Evolutionary conservation across 164 flowering plant species (phyloP), one percentile per base, ranked within the genome.

Genomic region (Litsea cubeba): DNA sequence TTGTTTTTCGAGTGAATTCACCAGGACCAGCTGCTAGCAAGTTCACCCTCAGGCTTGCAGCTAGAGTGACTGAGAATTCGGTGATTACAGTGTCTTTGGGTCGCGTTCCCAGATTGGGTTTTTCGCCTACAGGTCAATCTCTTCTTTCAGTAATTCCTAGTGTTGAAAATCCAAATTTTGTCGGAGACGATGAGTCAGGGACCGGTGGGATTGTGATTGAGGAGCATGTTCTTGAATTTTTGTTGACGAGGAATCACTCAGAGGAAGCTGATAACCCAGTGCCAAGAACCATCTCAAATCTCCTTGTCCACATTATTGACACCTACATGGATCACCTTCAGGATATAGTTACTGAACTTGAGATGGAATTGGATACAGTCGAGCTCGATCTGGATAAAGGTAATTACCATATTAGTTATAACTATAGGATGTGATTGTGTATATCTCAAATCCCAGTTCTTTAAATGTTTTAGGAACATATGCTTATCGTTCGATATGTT

Each of bases 201-300:
- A 40, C 76, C 8, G 65, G 81, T 75, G 94, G 88, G n/a, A 86
- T 78, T 76, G 94, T 93, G 67, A 93, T 95, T 24, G 76, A 81
- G 79, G 99, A 96, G 76, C 99, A 94, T 80, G 97, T 96, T 76
- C 93, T 96, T 72, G 99, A 96, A 74, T 94, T 91, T 79, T 75
- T 96, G 46, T 81, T 96, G 88, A 94, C 94, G 10, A 94, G 92
- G 98, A 96, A 96, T 79, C 99, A 96, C 76, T 89, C 97, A 10
- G 99, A 96, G 83, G 99, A 90, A 77, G 97, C 94, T 65, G 99
- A 96, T 84, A 96, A 94, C 85, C 99, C 99, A 1, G 99, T 96
- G 75, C 99, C 99, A 0, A 83, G 25, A 76, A 87, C 93, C 25
- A 79, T 91, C 11, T 88, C 98, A 0, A 89, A 94, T 78, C 93